Evolutionary conservation across 306 rosid genomes (phyloP).

Genomic region (Begonia peltatifolia): DNA sequence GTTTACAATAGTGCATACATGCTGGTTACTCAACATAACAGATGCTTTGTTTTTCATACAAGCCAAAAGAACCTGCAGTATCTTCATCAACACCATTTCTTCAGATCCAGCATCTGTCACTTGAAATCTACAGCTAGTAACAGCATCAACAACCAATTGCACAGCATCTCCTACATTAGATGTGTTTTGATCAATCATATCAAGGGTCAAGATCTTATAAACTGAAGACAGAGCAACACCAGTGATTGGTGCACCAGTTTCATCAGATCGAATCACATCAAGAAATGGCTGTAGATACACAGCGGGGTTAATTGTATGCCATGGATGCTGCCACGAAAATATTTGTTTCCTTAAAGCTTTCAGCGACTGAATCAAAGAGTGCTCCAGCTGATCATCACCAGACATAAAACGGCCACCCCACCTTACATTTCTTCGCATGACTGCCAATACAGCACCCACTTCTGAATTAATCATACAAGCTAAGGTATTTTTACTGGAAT

Average conservation of each 20-base stretch:
- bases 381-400: slow-evolving; percentile 95
- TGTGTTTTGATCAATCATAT: slow-evolving; percentile 76
- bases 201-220: slow-evolving; percentile 80
- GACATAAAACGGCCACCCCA: slow-evolving; percentile 90
- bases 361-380: slow-evolving; percentile 77
- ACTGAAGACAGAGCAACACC: slow-evolving; percentile 90
- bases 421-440: slow-evolving; percentile 92
- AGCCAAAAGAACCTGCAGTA: slow-evolving; percentile 87
- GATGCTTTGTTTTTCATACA: slow-evolving; percentile 98
- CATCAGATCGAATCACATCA: slow-evolving; percentile 88
- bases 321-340: slow-evolving; percentile 83
- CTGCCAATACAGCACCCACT: slow-evolving; percentile 86
- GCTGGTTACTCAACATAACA: slow-evolving; percentile 83
- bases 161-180: slow-evolving; percentile 80
- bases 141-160: slow-evolving; percentile 92
- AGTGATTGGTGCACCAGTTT: slow-evolving; percentile 93
- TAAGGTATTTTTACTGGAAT: slow-evolving; percentile 54
- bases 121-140: slow-evolving; percentile 95
- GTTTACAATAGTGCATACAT: slow-evolving; percentile 92
- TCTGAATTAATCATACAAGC: slow-evolving; percentile 94
- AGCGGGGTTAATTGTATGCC: slow-evolving; percentile 77
- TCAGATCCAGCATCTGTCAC: slow-evolving; percentile 90
- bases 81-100: slow-evolving; percentile 88
- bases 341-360: slow-evolving; percentile 73
- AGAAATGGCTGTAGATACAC: slow-evolving; percentile 90